These are phyloP conservation scores for Syzygium aqueum DNA, from an alignment of 345 rosid genomes.

Conservation along the genomic window DNA sequence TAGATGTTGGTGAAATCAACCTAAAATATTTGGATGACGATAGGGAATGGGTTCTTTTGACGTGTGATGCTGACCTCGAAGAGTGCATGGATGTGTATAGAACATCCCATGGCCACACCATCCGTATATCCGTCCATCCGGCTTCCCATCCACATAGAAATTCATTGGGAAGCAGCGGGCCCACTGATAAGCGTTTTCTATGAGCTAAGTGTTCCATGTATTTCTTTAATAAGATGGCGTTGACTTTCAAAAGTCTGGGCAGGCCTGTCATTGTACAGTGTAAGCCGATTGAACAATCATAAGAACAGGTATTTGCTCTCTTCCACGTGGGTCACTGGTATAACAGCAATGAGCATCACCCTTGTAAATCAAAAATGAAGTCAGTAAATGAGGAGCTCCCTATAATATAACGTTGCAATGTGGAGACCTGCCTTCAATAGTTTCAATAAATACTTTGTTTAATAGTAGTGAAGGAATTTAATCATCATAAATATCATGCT, in stretches of 20 bases:
- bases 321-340: neutral
- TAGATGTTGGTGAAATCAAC: constrained; percentile 31
- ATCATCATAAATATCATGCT: neutral
- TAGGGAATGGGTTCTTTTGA: constrained; percentile 62
- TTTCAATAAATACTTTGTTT: neutral
- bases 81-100: constrained; percentile 64
- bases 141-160: constrained; percentile 1
- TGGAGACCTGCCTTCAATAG: neutral
- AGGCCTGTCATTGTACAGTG: neutral
- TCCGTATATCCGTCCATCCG: constrained; percentile 44
- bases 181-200: neutral
- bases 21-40: constrained; percentile 73
- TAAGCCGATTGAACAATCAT: neutral
- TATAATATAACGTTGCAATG: neutral
- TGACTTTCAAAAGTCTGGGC: neutral
- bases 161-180: neutral
- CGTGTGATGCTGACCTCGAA: constrained; percentile 72
- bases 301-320: neutral
- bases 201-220: neutral
- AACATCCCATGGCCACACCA: constrained; percentile 34
- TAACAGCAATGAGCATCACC: neutral
- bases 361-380: neutral
- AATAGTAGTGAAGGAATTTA: neutral
- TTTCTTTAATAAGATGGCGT: neutral
- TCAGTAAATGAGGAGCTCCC: neutral